These are phyloP conservation scores for Beauveria rudraprayagi DNA, from an alignment of 2,329 filamentous ascomycete species.

Conservation along the genomic window DNA sequence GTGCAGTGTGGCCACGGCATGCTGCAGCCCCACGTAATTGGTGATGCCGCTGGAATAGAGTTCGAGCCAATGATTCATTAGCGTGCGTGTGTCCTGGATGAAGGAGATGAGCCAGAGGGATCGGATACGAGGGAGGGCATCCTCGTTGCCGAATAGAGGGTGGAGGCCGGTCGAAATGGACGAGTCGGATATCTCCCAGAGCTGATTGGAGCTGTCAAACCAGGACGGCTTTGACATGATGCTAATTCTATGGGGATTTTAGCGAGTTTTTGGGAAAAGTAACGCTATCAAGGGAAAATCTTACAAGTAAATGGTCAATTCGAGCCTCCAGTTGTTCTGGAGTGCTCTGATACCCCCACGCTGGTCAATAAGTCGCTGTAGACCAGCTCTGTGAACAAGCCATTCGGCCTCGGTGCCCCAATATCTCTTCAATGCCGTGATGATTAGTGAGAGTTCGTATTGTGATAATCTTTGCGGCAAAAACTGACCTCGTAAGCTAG, in stretches of 20 bases:
- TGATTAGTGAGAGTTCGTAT: neutral
- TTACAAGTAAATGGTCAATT: neutral
- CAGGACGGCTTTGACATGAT: slow-evolving; percentile 3
- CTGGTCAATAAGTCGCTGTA: neutral
- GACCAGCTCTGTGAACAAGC: neutral
- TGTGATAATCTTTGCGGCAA: neutral
- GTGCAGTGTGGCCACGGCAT: neutral
- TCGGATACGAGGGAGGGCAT: neutral
- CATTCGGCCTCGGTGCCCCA: slow-evolving; percentile 9
- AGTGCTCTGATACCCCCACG: neutral
- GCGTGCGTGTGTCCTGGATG: slow-evolving; percentile 5
- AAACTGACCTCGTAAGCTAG: neutral
- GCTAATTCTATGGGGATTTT: neutral
- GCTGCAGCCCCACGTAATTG: neutral
- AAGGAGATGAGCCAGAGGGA: slow-evolving; percentile 7
- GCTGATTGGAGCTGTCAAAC: slow-evolving; percentile 8
- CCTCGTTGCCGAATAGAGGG: neutral
- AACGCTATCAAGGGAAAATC: neutral
- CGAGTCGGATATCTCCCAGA: neutral
- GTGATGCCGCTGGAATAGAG: neutral
- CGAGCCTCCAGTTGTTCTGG: slow-evolving; percentile 4
- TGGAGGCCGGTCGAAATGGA: neutral
- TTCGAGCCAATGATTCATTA: slow-evolving; percentile 3
- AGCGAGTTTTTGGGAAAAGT: too few relatives aligned
- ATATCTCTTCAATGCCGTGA: neutral